Percentiles rank a stretch among this genome's conserved stretches.
These are phyloP conservation scores for Blastobotrys indianensis DNA, from an alignment of 1,139 yeast genomes.

Conservation along the genomic window DNA sequence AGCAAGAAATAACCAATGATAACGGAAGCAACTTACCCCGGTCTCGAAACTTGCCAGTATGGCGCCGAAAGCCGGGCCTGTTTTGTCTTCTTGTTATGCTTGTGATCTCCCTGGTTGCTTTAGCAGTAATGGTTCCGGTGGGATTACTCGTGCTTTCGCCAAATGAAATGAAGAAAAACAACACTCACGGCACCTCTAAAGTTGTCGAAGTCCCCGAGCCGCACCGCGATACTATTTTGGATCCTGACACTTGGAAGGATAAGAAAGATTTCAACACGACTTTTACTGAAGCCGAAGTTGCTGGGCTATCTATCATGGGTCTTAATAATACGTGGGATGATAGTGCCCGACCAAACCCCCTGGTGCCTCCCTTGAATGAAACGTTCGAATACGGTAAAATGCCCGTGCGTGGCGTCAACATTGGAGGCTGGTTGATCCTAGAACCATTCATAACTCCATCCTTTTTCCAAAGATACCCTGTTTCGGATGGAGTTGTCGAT, in stretches of 20 bases:
- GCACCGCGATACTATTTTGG: constrained; percentile 29
- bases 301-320: constrained; percentile 36
- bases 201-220: constrained; percentile 18
- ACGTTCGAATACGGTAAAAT: constrained; percentile 43
- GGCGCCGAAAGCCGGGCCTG: constrained; percentile 12
- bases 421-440: constrained; percentile 88
- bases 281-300: constrained; percentile 33
- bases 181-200: neutral
- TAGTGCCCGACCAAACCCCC: constrained; percentile 24
- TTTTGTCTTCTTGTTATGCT: constrained; percentile 17
- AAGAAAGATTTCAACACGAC: constrained; percentile 34
- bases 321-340: constrained; percentile 32
- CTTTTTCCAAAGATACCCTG: constrained; percentile 38
- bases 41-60: neutral
- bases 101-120: constrained; percentile 21
- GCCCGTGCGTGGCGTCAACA: constrained; percentile 68
- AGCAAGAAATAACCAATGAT: neutral
- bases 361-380: constrained; percentile 28
- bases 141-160: constrained; percentile 29
- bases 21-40: neutral
- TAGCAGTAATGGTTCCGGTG: constrained; percentile 31
- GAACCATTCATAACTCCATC: constrained; percentile 85
- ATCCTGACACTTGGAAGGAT: constrained; percentile 34
- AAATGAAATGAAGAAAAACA: neutral
- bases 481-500: constrained; percentile 27